Evolutionary conservation across 2,329 filamentous ascomycete genomes (phyloP).

Genomic region (Corynespora cassiicola): DNA sequence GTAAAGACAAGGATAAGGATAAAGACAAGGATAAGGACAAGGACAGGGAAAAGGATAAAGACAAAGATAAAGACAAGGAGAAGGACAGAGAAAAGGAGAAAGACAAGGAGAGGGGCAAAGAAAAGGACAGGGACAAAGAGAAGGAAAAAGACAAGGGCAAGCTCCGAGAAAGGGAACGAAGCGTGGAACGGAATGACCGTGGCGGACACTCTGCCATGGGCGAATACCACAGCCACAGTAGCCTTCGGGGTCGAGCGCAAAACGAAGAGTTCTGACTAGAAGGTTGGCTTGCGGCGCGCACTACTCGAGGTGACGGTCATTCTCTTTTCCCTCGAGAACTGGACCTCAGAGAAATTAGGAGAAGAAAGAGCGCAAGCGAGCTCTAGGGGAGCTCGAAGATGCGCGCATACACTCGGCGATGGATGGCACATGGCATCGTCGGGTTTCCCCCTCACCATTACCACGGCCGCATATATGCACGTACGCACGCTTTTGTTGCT

Average conservation of each 20-base stretch:
- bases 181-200: constrained; percentile 19
- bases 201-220: constrained; percentile 27
- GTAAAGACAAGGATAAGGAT: constrained; percentile 37
- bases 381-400: too few relatives aligned
- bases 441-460: too few relatives aligned
- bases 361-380: constrained; percentile 40
- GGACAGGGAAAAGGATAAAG: constrained; percentile 23
- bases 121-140: constrained; percentile 10
- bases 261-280: constrained; percentile 43
- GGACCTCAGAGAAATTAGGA: constrained; percentile 28
- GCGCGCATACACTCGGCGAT: too few relatives aligned
- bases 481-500: too few relatives aligned
- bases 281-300: constrained; percentile 42
- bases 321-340: too few relatives aligned
- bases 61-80: constrained; percentile 16
- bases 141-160: constrained; percentile 21
- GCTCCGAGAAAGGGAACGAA: constrained; percentile 26
- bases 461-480: too few relatives aligned
- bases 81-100: constrained; percentile 14
- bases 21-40: constrained; percentile 27
- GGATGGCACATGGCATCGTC: too few relatives aligned
- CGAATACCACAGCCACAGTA: constrained; percentile 19
- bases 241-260: constrained; percentile 12
- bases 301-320: constrained; percentile 10
- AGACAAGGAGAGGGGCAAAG: constrained; percentile 16